Evolutionary conservation across 2,329 filamentous ascomycete species (phyloP).

Genomic region (Coniella lustricola): DNA sequence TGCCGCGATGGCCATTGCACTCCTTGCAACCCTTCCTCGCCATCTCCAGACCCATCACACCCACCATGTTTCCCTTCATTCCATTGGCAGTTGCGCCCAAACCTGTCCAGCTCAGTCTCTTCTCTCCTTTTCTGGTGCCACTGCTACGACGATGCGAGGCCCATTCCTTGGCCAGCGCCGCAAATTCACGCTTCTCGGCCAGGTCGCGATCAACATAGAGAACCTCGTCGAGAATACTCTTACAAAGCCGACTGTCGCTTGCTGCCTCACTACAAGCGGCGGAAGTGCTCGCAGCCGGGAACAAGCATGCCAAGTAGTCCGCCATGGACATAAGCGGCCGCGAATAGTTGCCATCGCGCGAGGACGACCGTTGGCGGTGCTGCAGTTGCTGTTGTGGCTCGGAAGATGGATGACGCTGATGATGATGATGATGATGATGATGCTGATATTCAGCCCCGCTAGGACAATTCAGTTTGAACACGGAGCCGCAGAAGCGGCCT

Average conservation of each 20-base stretch:
- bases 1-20: conserved; percentile 26
- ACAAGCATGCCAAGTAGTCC: conserved; percentile 31
- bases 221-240: conserved; percentile 26
- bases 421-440: too few relatives aligned
- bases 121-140: conserved; percentile 19
- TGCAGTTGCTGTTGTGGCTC: too few relatives aligned
- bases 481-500: conserved; percentile 32
- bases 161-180: conserved; percentile 30
- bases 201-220: conserved; percentile 33
- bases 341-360: background rate
- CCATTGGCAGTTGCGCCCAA: conserved; percentile 27
- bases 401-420: too few relatives aligned
- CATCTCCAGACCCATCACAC: conserved; percentile 28
- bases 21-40: conserved; percentile 27
- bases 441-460: too few relatives aligned
- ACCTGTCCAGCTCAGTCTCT: conserved; percentile 34
- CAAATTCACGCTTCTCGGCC: conserved; percentile 35
- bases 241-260: conserved; percentile 3
- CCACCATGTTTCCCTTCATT: conserved; percentile 25
- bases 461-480: conserved; percentile 28
- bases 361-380: too few relatives aligned
- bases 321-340: conserved; percentile 21
- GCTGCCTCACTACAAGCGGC: too few relatives aligned
- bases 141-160: conserved; percentile 7
- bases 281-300: conserved; percentile 24